phyloP scores from a whole-genome alignment of 331 rosid genomes.

The Malus hybrid region DNA sequence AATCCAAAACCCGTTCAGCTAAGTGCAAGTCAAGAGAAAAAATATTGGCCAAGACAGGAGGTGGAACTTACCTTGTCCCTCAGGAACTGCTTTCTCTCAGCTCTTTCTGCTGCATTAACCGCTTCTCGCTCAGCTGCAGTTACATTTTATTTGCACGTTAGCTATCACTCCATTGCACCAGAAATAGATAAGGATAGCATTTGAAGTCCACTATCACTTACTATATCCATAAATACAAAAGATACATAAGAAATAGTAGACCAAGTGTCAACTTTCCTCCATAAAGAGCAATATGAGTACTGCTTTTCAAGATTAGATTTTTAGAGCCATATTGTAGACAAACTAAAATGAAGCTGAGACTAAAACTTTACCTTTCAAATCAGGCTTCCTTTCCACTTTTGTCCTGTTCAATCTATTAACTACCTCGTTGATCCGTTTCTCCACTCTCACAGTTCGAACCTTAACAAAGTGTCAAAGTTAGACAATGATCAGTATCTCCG shows the following conservation, averaged over 20 bases:
- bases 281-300: not conserved
- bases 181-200: not conserved
- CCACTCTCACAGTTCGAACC: slow-evolving; percentile 93
- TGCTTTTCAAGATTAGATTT: not conserved
- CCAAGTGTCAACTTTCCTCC: not conserved
- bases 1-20: not conserved
- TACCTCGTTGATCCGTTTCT: slow-evolving; percentile 86
- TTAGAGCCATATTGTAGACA: not conserved
- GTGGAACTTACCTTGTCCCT: slow-evolving; percentile 64
- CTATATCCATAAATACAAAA: not conserved
- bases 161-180: not conserved
- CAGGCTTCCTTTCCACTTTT: slow-evolving; percentile 90
- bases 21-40: not conserved
- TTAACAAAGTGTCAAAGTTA: slow-evolving; percentile 21
- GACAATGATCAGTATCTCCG: slow-evolving; percentile 11
- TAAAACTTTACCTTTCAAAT: slow-evolving; percentile 68
- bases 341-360: slow-evolving; percentile 1
- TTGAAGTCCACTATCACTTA: slow-evolving; percentile 1
- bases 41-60: not conserved
- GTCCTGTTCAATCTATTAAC: slow-evolving; percentile 83
- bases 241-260: not conserved
- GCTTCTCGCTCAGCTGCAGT: slow-evolving; percentile 88
- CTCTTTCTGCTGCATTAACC: slow-evolving; percentile 90
- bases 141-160: not conserved
- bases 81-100: slow-evolving; percentile 74